Percentiles rank a stretch among this genome's conserved stretches.
Evolutionary conservation across 345 rosid genomes (phyloP).

Genomic region (Cardamine occulta): DNA sequence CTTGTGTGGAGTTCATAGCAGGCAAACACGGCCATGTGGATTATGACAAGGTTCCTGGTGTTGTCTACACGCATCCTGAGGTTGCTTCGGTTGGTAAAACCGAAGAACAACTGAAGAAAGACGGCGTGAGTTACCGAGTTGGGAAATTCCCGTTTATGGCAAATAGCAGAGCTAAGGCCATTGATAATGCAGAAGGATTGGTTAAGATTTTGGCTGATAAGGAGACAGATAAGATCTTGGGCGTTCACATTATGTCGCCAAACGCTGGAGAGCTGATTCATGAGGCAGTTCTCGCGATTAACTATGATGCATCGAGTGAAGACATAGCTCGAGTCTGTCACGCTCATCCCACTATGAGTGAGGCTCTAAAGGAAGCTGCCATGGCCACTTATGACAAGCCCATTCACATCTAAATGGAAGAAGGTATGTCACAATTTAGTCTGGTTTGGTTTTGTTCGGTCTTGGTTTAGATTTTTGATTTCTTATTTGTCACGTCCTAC

Average conservation of each 20-base stretch:
- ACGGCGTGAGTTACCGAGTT: slow-evolving; percentile 64
- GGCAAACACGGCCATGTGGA: slow-evolving; percentile 96
- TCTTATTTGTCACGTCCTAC: not conserved
- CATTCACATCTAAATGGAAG: slow-evolving; percentile 61
- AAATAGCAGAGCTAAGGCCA: slow-evolving; percentile 85
- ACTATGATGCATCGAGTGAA: slow-evolving; percentile 79
- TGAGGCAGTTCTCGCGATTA: slow-evolving; percentile 77
- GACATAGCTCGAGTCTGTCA: slow-evolving; percentile 86
- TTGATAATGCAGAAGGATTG: slow-evolving; percentile 82
- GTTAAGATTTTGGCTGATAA: slow-evolving; percentile 85
- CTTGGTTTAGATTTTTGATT: slow-evolving; percentile 1
- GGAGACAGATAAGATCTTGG: slow-evolving; percentile 81
- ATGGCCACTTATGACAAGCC: slow-evolving; percentile 91
- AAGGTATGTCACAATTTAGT: slow-evolving; percentile 31
- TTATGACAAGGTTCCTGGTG: slow-evolving; percentile 89
- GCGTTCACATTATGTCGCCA: slow-evolving; percentile 89
- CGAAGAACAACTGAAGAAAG: slow-evolving; percentile 77
- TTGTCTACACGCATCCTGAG: slow-evolving; percentile 88
- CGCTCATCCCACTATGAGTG: slow-evolving; percentile 90
- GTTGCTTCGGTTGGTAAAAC: slow-evolving; percentile 94
- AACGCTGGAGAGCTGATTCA: slow-evolving; percentile 92
- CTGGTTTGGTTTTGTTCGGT: not conserved
- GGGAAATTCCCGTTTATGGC: slow-evolving; percentile 93
- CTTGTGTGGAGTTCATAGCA: slow-evolving; percentile 97
- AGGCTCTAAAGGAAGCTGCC: slow-evolving; percentile 91